Evolutionary conservation across 78 protist genomes (phyloP).

Genomic region (Dictyostelium purpureum): DNA sequence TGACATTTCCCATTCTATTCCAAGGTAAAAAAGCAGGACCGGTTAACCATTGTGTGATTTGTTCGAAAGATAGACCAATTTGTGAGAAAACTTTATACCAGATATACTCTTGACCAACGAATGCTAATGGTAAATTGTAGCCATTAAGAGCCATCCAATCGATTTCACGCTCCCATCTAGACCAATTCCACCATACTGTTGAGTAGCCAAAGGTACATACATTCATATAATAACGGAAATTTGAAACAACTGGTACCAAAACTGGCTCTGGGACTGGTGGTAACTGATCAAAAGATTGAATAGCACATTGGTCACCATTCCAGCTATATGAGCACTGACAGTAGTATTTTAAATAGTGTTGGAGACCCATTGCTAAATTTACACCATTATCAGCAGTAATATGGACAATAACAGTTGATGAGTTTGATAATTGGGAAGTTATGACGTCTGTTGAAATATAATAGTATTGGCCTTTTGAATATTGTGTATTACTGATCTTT

Average conservation of each 20-base stretch:
- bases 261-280: neutral
- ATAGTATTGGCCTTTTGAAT: neutral
- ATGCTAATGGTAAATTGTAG: constrained; percentile 88
- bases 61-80: constrained; percentile 63
- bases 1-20: constrained; percentile 92
- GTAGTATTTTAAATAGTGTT: constrained; percentile 52
- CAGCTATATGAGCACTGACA: constrained; percentile 36
- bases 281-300: neutral
- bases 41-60: constrained; percentile 69
- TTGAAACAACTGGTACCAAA: neutral
- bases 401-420: neutral
- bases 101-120: constrained; percentile 89
- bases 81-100: constrained; percentile 79
- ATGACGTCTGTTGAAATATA: neutral
- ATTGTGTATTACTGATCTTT: neutral
- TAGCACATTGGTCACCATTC: constrained; percentile 58
- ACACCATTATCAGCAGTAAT: constrained; percentile 25
- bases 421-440: no score
- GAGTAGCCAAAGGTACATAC: constrained; percentile 86
- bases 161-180: constrained; percentile 88
- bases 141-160: constrained; percentile 95
- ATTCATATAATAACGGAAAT: constrained; percentile 83
- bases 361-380: constrained; percentile 37
- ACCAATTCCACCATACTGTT: constrained; percentile 85
- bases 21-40: constrained; percentile 94